Base-by-base conservation (phyloP, 495 filamentous ascomycete genomes). In the Durotheca rogersii region DNA sequence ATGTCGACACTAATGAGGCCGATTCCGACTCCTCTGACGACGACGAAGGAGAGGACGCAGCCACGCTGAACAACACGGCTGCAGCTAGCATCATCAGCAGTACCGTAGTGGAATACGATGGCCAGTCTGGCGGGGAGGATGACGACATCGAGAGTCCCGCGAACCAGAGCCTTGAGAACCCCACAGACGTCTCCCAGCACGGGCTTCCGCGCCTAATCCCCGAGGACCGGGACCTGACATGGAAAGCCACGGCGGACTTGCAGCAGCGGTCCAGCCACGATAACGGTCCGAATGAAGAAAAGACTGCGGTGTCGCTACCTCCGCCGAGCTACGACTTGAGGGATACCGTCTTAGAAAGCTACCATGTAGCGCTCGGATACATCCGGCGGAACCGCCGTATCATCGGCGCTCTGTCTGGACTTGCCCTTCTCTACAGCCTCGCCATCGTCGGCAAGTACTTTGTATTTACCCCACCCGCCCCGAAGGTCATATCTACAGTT, bases 11-110 rank as follows among this genome's bases (percentile, higher is more conserved):
- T 11, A 54, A 64, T 31, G 66, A 65, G 23, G 64, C 44, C 36
- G 64, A 65, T n/a, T 56, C 68, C 41, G 70, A 66, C 33, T 66
- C 62, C 6, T 66, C 62, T 35, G 53, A 65, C 9, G 67, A 70
- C 9, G 69, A 73, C 37, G 60, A 69, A 6, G 66, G 61, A 7
- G 66, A 73, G 19, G 73, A 74, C 21, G 42, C 23, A 2, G 53
- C 44, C n/a, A 46, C 34, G n/a, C 19, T 60, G 14, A 36, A 58
- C 19, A 50, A 56, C 12, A 46, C 46, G 3, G 31, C 37, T 15
- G 50, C 25, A 15, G 50, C 55, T 12, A 56, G 61, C 47, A 58
- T 59, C 15, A 53, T 61, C 15, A 53, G 61, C 46, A 58, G 60
- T 29, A 56, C 52, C 11, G 36, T 70, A 30, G 61, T 66, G 18